A percentile compares a stretch with the other conserved stretches of the same genome.
Conservation (phyloP, 2,329 filamentous ascomycete species). For the Calonectria pseudoreteaudii region DNA sequence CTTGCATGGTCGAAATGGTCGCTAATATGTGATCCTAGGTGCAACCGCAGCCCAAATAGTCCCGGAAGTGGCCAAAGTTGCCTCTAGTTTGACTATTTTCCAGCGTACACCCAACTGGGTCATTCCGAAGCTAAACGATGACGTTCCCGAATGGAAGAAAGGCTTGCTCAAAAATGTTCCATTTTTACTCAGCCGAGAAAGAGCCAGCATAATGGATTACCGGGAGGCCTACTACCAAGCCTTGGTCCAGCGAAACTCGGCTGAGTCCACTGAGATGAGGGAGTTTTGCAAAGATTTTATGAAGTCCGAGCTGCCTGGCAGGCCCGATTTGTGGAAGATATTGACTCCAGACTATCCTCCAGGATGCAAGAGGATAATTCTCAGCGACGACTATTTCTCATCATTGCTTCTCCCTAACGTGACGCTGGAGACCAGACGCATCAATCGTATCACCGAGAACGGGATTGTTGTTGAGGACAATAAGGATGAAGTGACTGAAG, state of each 20-base stretch:
- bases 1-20: rapidly evolving
- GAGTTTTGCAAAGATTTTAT: neutral
- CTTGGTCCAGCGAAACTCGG: neutral
- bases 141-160: slow-evolving; percentile 4
- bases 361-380: slow-evolving; percentile 7
- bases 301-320: neutral
- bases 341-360: slow-evolving; percentile 8
- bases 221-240: slow-evolving; percentile 2
- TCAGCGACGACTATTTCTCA: slow-evolving; percentile 12
- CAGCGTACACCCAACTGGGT: slow-evolving; percentile 16
- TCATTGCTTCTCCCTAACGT: neutral
- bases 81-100: slow-evolving; percentile 2
- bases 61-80: slow-evolving; percentile 9
- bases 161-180: neutral
- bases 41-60: slow-evolving; percentile 15
- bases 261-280: neutral
- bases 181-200: neutral
- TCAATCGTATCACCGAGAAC: neutral
- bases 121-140: slow-evolving; percentile 6
- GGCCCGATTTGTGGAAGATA: slow-evolving; percentile 6
- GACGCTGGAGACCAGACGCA: neutral
- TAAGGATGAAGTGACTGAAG: neutral
- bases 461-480: neutral
- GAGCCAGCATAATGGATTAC: slow-evolving; percentile 1
- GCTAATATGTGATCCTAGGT: neutral